These are phyloP conservation scores for Leersia perrieri DNA, from an alignment of 176 grass and related monocot genomes.

Conservation along the genomic window DNA sequence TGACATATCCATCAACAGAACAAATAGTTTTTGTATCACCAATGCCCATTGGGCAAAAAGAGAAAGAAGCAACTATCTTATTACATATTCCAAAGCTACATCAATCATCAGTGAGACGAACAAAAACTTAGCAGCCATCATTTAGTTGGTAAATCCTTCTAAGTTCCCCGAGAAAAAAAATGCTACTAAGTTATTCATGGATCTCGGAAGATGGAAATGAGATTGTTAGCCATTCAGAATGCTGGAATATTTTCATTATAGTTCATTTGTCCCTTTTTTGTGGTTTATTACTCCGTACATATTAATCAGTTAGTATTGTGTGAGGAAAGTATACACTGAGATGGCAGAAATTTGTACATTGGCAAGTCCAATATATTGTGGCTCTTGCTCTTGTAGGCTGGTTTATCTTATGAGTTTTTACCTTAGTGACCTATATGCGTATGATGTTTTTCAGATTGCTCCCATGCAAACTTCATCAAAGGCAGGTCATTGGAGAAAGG, in stretches of 20 bases:
- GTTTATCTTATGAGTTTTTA: slow-evolving; percentile 1
- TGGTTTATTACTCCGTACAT: no score
- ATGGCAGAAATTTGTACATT: background rate
- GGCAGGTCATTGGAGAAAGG: slow-evolving; percentile 90
- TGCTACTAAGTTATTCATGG: background rate
- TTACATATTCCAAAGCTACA: no score
- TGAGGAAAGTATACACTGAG: background rate
- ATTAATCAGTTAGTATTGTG: background rate
- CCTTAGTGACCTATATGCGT: slow-evolving; percentile 1
- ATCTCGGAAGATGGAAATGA: background rate
- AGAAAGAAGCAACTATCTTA: no score
- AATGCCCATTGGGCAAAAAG: no score
- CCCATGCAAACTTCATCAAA: slow-evolving; percentile 78
- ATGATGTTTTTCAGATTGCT: slow-evolving; percentile 47
- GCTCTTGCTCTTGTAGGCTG: slow-evolving; percentile 15
- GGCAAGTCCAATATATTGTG: slow-evolving; percentile 11
- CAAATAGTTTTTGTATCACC: no score
- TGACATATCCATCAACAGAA: no score
- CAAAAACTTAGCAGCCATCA: no score
- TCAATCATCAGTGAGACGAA: no score
- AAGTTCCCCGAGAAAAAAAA: no score
- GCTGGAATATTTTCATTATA: background rate
- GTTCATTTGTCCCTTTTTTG: background rate
- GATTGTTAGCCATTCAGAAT: background rate
- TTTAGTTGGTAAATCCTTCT: background rate